A percentile compares a stretch with the other conserved stretches of the same genome.
Evolutionary conservation across 805 yeast species (phyloP).

Genomic region (Zygoascus flipseniorum): DNA sequence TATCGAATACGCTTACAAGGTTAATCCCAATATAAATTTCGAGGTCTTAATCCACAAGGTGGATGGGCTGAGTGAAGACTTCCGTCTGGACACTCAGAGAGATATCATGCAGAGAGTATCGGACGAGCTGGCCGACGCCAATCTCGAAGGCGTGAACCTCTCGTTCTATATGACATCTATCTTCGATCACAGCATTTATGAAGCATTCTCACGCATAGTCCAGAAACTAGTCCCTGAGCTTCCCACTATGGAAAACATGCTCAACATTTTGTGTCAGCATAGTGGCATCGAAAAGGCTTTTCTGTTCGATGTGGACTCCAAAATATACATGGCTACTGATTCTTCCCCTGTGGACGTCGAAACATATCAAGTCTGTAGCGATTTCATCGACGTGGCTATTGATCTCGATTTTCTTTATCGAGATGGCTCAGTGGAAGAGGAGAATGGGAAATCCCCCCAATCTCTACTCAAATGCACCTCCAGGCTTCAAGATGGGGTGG

Average conservation of each 20-base stretch:
- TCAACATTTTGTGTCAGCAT: slow-evolving; percentile 82
- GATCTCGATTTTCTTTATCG: slow-evolving; percentile 53
- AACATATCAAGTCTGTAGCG: slow-evolving; percentile 94
- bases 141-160: slow-evolving; percentile 84
- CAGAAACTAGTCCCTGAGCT: slow-evolving; percentile 86
- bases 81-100: slow-evolving; percentile 86
- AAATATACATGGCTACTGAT: slow-evolving; percentile 93
- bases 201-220: slow-evolving; percentile 87
- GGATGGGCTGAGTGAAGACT: slow-evolving; percentile 91
- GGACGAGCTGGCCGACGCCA: slow-evolving; percentile 83
- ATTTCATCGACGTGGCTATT: slow-evolving; percentile 88
- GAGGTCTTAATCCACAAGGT: slow-evolving; percentile 94
- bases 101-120: slow-evolving; percentile 95
- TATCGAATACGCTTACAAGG: slow-evolving; percentile 76
- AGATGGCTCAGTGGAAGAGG: slow-evolving; percentile 4
- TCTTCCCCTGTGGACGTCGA: slow-evolving; percentile 93
- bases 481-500: slow-evolving; percentile 72
- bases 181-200: slow-evolving; percentile 92
- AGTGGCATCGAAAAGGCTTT: slow-evolving; percentile 90
- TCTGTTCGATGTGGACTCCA: slow-evolving; percentile 82
- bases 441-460: background rate
- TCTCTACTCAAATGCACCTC: slow-evolving; percentile 52
- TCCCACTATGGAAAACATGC: slow-evolving; percentile 77
- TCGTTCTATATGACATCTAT: slow-evolving; percentile 88
- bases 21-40: slow-evolving; percentile 76